Percentiles rank a stretch among this genome's conserved stretches.
phyloP scores from a whole-genome alignment of 352 stramenopile species.

The Globisporangium radiosum region DNA sequence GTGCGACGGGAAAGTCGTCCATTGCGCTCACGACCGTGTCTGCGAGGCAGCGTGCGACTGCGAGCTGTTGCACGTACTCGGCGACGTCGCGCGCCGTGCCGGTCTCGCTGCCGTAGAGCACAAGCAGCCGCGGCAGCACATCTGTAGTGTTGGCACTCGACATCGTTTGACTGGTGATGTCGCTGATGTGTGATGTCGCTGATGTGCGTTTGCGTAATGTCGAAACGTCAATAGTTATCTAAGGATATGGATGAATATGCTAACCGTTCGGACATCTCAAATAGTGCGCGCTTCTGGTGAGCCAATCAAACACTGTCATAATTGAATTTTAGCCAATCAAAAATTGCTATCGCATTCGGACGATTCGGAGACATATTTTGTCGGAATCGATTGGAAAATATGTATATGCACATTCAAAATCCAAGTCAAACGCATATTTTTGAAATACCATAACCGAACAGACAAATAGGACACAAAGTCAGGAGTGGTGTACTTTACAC shows the following conservation, averaged over 20 bases:
- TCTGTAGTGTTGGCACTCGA: not conserved
- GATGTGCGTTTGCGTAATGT: not conserved
- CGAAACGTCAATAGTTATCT: too few species aligned
- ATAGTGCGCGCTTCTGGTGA: too few species aligned
- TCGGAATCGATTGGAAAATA: too few species aligned
- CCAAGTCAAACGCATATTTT: too few species aligned
- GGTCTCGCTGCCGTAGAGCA: conserved; percentile 90
- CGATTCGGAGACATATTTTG: not conserved
- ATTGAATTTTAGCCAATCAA: not conserved
- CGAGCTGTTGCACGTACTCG: conserved; percentile 64
- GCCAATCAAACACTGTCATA: not conserved
- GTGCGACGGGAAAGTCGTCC: conserved; percentile 56
- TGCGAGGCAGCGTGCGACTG: conserved; percentile 46
- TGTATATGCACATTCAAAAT: too few species aligned
- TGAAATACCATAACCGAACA: too few species aligned
- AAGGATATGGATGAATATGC: too few species aligned
- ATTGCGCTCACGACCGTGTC: conserved; percentile 51
- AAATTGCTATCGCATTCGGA: not conserved
- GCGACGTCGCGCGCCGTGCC: conserved; percentile 85
- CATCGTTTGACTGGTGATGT: not conserved
- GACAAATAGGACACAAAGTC: too few species aligned
- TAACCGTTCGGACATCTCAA: too few species aligned
- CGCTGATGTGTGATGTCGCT: not conserved
- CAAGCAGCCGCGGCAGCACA: conserved; percentile 39
- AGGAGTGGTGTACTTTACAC: too few species aligned